These are phyloP conservation scores for Alternaria sp. DNA, from an alignment of 2,329 filamentous ascomycete species.

Conservation along the genomic window DNA sequence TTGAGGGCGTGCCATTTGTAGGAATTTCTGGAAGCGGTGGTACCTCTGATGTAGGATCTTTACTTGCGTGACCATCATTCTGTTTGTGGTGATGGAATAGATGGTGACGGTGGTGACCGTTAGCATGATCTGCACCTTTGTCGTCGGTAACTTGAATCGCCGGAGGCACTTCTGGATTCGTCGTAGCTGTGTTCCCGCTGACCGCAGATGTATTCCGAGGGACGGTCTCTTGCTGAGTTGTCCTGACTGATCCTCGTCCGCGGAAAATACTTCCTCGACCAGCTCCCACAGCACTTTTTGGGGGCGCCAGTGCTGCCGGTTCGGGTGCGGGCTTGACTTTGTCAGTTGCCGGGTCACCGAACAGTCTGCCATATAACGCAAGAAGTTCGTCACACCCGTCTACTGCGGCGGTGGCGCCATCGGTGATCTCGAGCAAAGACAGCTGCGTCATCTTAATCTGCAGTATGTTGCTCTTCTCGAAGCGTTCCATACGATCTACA, in stretches of 20 bases:
- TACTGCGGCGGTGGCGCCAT: conserved; percentile 85
- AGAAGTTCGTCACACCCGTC: conserved; percentile 89
- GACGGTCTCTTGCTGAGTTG: conserved; percentile 26
- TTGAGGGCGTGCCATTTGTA: conserved; percentile 29
- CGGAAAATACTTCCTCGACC: conserved; percentile 81
- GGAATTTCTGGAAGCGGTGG: conserved; percentile 34
- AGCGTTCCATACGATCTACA: conserved; percentile 81
- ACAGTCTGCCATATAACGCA: conserved; percentile 81
- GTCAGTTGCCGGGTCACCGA: conserved; percentile 66
- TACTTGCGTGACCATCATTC: conserved; percentile 43
- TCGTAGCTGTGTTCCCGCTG: conserved; percentile 36
- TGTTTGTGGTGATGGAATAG: conserved; percentile 47
- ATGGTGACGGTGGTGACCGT: conserved; percentile 48
- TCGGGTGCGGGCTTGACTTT: conserved; percentile 50
- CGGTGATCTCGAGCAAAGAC: conserved; percentile 80
- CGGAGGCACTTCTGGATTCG: conserved; percentile 61
- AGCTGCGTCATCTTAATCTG: conserved; percentile 97
- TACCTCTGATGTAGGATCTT: conserved; percentile 26
- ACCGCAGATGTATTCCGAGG: conserved; percentile 36
- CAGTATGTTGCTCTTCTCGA: conserved; percentile 87
- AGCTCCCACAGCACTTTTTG: conserved; percentile 70
- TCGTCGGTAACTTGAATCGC: conserved; percentile 81
- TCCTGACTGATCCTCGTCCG: conserved; percentile 44
- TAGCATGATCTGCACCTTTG: conserved; percentile 50
- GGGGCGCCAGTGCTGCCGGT: conserved; percentile 64